A percentile compares a stretch with the other conserved stretches of the same genome.
Conservation (phyloP, 2,329 filamentous ascomycete species). For the Claviceps humidiphila region DNA sequence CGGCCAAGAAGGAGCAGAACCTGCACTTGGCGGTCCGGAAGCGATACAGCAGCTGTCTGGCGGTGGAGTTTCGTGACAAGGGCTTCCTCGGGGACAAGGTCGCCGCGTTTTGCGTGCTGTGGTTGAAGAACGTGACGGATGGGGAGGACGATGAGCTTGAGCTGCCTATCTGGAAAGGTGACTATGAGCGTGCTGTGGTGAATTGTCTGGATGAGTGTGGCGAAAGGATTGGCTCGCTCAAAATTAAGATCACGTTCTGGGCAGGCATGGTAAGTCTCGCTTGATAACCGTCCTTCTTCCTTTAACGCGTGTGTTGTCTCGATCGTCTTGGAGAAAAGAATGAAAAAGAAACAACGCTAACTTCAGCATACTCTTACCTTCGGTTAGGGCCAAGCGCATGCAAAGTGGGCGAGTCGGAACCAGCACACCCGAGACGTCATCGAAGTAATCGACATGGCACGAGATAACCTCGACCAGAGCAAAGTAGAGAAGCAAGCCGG, state of each 20-base stretch:
- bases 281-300: neutral
- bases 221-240: constrained; percentile 31
- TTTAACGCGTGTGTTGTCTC: neutral
- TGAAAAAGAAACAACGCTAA: no score
- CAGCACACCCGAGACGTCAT: constrained; percentile 22
- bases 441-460: constrained; percentile 34
- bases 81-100: constrained; percentile 37
- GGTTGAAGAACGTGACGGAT: constrained; percentile 57
- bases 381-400: constrained; percentile 21
- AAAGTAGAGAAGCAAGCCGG: constrained; percentile 22
- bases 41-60: constrained; percentile 41
- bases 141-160: constrained; percentile 48
- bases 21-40: constrained; percentile 43
- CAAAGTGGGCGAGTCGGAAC: constrained; percentile 21
- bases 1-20: constrained; percentile 29
- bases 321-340: no score
- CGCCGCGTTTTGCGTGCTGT: constrained; percentile 49
- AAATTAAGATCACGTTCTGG: constrained; percentile 24
- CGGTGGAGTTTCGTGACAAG: constrained; percentile 38
- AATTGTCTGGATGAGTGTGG: constrained; percentile 31
- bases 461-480: constrained; percentile 20
- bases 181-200: constrained; percentile 32
- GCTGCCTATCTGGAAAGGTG: constrained; percentile 54
- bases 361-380: neutral
- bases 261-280: constrained; percentile 20